phyloP scores from a whole-genome alignment of 768 basidiomycete species.

The Chalciporus pseudorubinellus region DNA sequence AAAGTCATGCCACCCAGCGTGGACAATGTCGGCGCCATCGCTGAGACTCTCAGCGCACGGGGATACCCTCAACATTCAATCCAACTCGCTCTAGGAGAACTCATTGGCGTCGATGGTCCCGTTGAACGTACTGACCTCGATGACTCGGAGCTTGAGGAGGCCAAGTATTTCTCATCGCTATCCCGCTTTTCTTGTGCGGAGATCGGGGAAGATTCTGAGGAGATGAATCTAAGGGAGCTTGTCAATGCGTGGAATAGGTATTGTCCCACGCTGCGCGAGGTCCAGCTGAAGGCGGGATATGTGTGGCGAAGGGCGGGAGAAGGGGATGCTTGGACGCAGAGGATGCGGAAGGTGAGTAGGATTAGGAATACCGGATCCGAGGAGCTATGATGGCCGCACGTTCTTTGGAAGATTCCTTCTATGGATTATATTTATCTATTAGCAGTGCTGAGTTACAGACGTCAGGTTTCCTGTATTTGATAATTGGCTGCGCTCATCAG shows the following conservation, averaged over 20 bases:
- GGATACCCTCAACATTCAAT: constrained; percentile 12
- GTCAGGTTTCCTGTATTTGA: too few species aligned
- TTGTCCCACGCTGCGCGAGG: constrained; percentile 37
- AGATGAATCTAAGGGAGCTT: constrained; percentile 32
- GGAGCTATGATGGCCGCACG: constrained; percentile 4
- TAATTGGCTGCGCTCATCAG: too few species aligned
- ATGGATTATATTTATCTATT: too few species aligned
- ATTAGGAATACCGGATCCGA: constrained; percentile 19
- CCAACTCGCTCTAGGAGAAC: constrained; percentile 9
- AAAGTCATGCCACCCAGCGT: constrained; percentile 17
- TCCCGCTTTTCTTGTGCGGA: constrained; percentile 1
- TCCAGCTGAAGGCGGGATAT: constrained; percentile 40
- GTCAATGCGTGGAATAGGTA: constrained; percentile 45
- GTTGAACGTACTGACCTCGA: constrained; percentile 18
- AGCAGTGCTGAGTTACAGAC: too few species aligned
- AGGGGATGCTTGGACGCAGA: constrained; percentile 37
- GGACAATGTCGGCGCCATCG: constrained; percentile 2
- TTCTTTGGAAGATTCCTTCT: too few species aligned
- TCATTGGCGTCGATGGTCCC: constrained; percentile 5
- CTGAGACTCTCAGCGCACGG: constrained; percentile 9
- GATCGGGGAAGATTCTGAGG: constrained; percentile 21
- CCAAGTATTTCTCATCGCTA: not conserved
- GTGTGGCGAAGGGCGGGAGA: constrained; percentile 39
- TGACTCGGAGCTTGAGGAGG: constrained; percentile 23
- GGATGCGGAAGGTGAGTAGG: constrained; percentile 8